These are phyloP conservation scores for Leccinellum luteum DNA, from an alignment of 768 basidiomycete genomes.

Conservation along the genomic window DNA sequence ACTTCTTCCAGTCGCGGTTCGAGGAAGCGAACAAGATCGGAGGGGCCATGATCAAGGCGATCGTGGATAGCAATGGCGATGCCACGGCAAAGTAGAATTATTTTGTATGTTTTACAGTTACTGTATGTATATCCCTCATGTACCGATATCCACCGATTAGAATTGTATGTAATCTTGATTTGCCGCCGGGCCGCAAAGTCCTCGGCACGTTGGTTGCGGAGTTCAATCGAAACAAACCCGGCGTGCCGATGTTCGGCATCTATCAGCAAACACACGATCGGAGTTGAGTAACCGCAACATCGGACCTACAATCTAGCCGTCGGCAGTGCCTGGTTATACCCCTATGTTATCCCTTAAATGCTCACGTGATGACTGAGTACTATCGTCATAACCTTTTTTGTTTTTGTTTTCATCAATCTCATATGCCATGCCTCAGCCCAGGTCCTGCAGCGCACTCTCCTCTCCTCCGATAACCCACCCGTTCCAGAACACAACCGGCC, in stretches of 20 bases:
- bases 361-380: not conserved
- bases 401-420: not conserved
- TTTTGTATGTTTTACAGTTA: not conserved
- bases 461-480: constrained; percentile 34
- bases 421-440: constrained; percentile 8
- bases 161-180: not conserved
- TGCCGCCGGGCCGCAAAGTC: not conserved
- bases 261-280: not conserved
- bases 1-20: constrained; percentile 85
- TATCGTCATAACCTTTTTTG: not conserved
- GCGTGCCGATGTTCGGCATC: not conserved
- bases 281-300: not conserved
- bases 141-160: not conserved
- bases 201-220: not conserved
- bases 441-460: not conserved
- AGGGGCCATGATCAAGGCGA: constrained; percentile 85
- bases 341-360: not conserved
- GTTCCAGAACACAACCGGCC: constrained; percentile 44
- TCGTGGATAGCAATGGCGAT: constrained; percentile 55
- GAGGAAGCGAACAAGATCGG: constrained; percentile 82
- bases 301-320: not conserved
- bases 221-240: not conserved
- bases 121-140: not conserved
- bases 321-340: not conserved
- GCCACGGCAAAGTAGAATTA: not conserved